Evolutionary conservation across 805 yeast genomes (phyloP).

Genomic region (Jamesozyma jinghongensis): DNA sequence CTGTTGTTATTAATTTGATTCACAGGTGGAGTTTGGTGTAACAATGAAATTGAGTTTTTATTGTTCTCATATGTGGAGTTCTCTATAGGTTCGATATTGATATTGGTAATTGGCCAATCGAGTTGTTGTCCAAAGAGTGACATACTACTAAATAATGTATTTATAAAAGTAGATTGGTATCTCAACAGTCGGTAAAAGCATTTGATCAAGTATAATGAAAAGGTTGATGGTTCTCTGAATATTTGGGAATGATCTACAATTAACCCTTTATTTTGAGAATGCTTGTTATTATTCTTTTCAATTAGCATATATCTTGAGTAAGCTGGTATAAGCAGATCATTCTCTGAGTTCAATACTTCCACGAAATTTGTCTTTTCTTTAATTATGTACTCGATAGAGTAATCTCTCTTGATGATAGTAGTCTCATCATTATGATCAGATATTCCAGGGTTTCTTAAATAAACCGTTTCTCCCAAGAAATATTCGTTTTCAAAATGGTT

Average conservation of each 20-base stretch:
- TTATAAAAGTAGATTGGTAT: too few species aligned
- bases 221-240: constrained; percentile 67
- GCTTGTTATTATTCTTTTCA: constrained; percentile 28
- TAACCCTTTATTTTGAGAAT: constrained; percentile 33
- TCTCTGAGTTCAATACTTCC: constrained; percentile 28
- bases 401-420: not conserved
- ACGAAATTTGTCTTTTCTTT: constrained; percentile 76
- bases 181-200: constrained; percentile 43
- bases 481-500: constrained; percentile 62
- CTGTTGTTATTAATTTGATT: too few species aligned
- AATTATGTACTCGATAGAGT: constrained; percentile 35
- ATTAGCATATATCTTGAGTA: constrained; percentile 64
- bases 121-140: not conserved
- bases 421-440: not conserved
- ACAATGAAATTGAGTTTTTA: too few species aligned
- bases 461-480: constrained; percentile 80
- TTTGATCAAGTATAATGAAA: constrained; percentile 82
- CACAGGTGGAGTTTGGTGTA: too few species aligned
- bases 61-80: too few species aligned
- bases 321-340: constrained; percentile 37
- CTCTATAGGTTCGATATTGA: too few species aligned
- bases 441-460: constrained; percentile 32
- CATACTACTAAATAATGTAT: too few species aligned
- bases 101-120: too few species aligned
- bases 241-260: constrained; percentile 67